Evolutionary conservation across 441 rosid species (phyloP), one percentile per base, ranked within the genome.

Genomic region (Sinapis alba): DNA sequence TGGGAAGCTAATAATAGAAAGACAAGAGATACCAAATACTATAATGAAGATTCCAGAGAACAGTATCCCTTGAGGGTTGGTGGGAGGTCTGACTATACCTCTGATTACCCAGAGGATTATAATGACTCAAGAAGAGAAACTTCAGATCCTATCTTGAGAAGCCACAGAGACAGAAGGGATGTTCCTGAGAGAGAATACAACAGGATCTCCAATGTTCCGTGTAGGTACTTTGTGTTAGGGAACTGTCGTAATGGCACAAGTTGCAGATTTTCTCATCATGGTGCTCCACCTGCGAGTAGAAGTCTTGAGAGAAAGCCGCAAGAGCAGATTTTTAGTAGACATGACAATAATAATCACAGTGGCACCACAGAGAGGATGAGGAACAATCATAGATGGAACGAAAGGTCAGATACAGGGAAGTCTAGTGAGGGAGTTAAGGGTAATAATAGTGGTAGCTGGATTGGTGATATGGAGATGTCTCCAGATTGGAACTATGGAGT

Each of bases 401-500:
- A 78, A 71, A 66, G 38, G 43, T 19, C 71, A 53, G 80, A 77
- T 30, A 71, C 76, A 54, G 80, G 66, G 62, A 84, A 76, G 65
- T 65, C 75, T 24, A 72, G 43, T 36, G 87, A 79, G 66, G 64
- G 83, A 47, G 72, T 86, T 50, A 85, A 83, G 75, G 75, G 80
- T 60, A 47, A 62, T 53, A 50, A 77, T 36, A 50, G 73, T 30
- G 87, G 84, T 47, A 82, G 83, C 76, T 86, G 86, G 88, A 79
- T 85, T 66, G 93, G 78, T 78, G 89, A 91, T 71, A 86, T 84
- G 83, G 96, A 90, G 68, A 93, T 89, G 98, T 91, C 97, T 81
- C 99, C 98, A 68, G 93, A 89, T 58, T 96, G 99, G 97, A 84
- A 93, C 65, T 86, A 78, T 57, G 76, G 85, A 54, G 79, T 84